A percentile compares a stretch with the other conserved stretches of the same genome.
Evolutionary conservation across 2,329 filamentous ascomycete genomes (phyloP).

Genomic region (Paecilomyces niveus): DNA sequence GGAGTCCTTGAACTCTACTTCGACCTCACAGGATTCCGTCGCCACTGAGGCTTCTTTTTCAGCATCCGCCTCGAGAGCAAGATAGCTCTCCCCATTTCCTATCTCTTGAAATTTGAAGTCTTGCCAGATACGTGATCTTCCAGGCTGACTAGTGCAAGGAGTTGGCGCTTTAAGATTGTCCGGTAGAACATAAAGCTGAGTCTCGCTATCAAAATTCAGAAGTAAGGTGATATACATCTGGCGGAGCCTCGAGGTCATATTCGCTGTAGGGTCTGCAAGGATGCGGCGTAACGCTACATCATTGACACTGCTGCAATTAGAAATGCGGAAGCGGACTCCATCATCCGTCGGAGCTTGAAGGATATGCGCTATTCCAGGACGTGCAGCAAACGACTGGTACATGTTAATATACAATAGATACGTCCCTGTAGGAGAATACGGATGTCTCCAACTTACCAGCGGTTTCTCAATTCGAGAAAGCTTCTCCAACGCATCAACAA

Average conservation of each 20-base stretch:
- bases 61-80: conserved; percentile 6
- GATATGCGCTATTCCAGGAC: conserved; percentile 14
- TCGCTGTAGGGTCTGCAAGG: conserved; percentile 13
- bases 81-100: conserved; percentile 18
- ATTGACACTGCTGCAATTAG: conserved; percentile 14
- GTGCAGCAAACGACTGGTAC: conserved; percentile 12
- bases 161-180: conserved; percentile 13
- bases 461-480: conserved; percentile 20
- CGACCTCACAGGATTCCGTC: neutral
- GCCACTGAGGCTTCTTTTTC: conserved; percentile 7
- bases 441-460: conserved; percentile 16
- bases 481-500: conserved; percentile 21
- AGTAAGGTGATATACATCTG: conserved; percentile 18
- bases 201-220: conserved; percentile 10
- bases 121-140: conserved; percentile 23
- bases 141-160: conserved; percentile 10
- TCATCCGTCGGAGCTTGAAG: conserved; percentile 5
- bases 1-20: neutral
- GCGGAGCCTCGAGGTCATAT: conserved; percentile 7
- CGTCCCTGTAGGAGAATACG: neutral
- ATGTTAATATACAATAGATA: neutral
- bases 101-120: conserved; percentile 22
- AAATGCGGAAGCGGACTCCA: conserved; percentile 9
- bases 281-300: conserved; percentile 13
- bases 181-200: conserved; percentile 6